Evolutionary conservation across 2,329 filamentous ascomycete genomes (phyloP).

Genomic region (Pseudocercospora fijiensis): DNA sequence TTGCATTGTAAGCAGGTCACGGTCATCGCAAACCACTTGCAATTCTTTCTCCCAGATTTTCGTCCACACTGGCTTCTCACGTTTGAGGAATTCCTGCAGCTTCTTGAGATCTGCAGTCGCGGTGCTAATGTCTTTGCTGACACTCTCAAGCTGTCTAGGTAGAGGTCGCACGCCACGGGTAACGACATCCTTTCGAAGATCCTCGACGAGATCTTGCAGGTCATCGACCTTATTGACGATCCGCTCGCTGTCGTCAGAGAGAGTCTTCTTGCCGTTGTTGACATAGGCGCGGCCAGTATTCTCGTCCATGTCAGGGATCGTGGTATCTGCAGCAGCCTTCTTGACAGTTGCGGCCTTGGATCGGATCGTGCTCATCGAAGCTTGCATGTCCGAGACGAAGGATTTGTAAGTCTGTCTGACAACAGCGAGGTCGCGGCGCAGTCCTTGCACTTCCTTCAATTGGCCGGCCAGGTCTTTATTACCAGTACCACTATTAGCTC

Average conservation of each 20-base stretch:
- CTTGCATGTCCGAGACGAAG: constrained; percentile 83
- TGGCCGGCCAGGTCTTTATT: constrained; percentile 56
- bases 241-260: constrained; percentile 83
- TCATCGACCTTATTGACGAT: constrained; percentile 92
- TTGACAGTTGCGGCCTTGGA: constrained; percentile 81
- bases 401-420: constrained; percentile 89
- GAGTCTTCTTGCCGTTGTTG: constrained; percentile 78
- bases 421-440: constrained; percentile 86
- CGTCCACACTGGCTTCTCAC: constrained; percentile 94
- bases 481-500: constrained; percentile 32
- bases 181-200: constrained; percentile 95
- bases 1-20: constrained; percentile 91
- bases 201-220: constrained; percentile 94
- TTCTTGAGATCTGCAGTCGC: constrained; percentile 86
- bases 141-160: constrained; percentile 82
- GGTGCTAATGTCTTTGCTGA: constrained; percentile 80
- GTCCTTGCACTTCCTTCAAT: constrained; percentile 72
- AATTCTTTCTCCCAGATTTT: constrained; percentile 99
- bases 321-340: constrained; percentile 66
- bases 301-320: constrained; percentile 69
- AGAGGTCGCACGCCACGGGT: constrained; percentile 85
- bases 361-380: constrained; percentile 80
- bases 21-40: constrained; percentile 91
- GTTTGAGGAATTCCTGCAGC: constrained; percentile 86
- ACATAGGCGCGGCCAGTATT: constrained; percentile 85